A percentile compares a stretch with the other conserved stretches of the same genome.
These are phyloP conservation scores for Oryza meridionalis DNA, from an alignment of 176 grass and related monocot species.

Conservation along the genomic window DNA sequence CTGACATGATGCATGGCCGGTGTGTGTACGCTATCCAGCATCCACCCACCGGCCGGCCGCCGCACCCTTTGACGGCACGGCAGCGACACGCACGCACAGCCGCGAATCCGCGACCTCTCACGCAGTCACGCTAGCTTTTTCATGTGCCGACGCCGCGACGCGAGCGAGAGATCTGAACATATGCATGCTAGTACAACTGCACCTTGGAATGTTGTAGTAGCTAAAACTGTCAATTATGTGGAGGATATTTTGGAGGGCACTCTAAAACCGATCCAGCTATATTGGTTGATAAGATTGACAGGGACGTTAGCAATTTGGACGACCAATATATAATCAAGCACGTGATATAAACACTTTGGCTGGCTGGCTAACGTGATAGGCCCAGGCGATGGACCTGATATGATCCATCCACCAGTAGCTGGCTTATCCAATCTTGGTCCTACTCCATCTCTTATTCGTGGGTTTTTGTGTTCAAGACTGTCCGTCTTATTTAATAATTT, in stretches of 20 bases:
- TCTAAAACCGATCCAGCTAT: too few relatives aligned
- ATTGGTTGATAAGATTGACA: background rate
- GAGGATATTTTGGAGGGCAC: too few relatives aligned
- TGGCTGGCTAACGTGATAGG: background rate
- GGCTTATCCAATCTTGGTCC: constrained; percentile 44
- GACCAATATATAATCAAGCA: background rate
- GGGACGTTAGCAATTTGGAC: background rate
- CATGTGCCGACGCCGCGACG: background rate
- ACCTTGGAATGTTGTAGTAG: too few relatives aligned
- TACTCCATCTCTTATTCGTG: too few relatives aligned
- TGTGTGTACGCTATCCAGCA: background rate
- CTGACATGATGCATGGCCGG: background rate
- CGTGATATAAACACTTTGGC: constrained; percentile 21
- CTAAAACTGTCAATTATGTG: too few relatives aligned
- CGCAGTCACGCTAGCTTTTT: background rate
- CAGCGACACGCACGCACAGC: background rate
- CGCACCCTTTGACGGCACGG: background rate
- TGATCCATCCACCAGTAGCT: background rate
- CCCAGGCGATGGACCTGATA: background rate
- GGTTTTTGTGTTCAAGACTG: too few relatives aligned
- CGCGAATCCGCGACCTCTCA: background rate
- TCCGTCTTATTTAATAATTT: too few relatives aligned
- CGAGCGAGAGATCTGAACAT: background rate
- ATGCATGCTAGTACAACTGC: too few relatives aligned
- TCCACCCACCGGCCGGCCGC: background rate